Conservation (phyloP, 2,329 filamentous ascomycete genomes). For the Trichoderma oligosporum region DNA sequence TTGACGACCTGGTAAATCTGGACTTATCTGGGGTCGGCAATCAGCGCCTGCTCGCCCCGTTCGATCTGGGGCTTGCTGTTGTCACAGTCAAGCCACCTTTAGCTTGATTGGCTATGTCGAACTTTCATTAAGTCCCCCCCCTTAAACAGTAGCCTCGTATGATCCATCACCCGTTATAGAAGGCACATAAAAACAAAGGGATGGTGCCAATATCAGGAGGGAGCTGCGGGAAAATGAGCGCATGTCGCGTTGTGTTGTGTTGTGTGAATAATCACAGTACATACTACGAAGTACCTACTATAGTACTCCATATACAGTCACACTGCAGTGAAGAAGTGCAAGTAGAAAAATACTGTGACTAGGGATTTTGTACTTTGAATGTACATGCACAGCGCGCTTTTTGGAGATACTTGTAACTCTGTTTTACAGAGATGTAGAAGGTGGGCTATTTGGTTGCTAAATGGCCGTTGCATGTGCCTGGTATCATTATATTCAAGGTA, state of each 20-base stretch:
- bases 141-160: slow-evolving; percentile 9
- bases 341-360: neutral
- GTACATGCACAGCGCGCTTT: neutral
- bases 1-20: neutral
- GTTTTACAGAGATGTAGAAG: no score
- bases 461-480: neutral
- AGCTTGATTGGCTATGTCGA: neutral
- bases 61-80: slow-evolving; percentile 11
- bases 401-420: neutral
- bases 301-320: no score
- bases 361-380: neutral
- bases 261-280: neutral
- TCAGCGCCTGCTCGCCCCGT: slow-evolving; percentile 3
- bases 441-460: no score
- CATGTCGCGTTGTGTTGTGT: neutral
- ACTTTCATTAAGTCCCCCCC: neutral
- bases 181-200: neutral
- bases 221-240: neutral
- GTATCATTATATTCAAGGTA: neutral
- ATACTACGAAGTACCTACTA: no score
- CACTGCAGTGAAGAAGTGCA: neutral
- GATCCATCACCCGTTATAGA: slow-evolving; percentile 9
- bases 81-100: neutral
- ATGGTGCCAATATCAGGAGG: neutral
- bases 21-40: slow-evolving; percentile 16